Evolutionary conservation across 192 early-diverging fungal species (phyloP), one percentile per base, ranked within the genome.

Genomic region (Dissophora ornata): DNA sequence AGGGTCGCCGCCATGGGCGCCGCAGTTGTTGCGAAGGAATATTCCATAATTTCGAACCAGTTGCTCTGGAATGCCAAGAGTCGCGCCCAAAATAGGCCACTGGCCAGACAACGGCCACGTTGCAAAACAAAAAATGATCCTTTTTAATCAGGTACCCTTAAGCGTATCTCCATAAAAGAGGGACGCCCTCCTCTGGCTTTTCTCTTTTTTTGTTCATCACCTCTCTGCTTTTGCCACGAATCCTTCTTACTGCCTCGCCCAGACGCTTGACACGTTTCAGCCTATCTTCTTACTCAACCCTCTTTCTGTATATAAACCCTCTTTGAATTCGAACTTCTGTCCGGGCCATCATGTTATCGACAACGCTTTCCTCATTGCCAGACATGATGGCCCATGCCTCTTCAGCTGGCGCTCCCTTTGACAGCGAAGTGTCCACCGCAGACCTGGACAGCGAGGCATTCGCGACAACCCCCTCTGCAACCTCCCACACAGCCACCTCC

Each of bases 341-440:
- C 73, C 73, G 73, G 73, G 73, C 73, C 73, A 67, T 77, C 73
- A 77, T 77, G 73, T 77, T 77, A 51, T 77, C 73, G 64, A 77
- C 64, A 58, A 77, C 73, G 62, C 52, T 62, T 48, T 55, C 65
- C 22, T 54, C 38, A 16, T 62, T 67, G 73, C 64, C 73, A 57
- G 42, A 67, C 73, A 77, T 77, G 73, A 67, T 77, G 73, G 73
- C 73, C 73, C 73, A 77, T 77, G 73, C 73, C 64, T 77, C 73
- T 77, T 77, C 73, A 67, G 73, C 73, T 77, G 73, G 60, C 59
- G 73, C 65, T 67, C 73, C 73, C 38, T 62, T 67, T 24, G 65
- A 77, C 73, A 77, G 73, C 41, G 73, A 77, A 77, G 71, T 77
- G 73, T 77, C 73, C 73, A 67, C 13, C 58, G 73, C 73, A 77